A percentile compares a stretch with the other conserved stretches of the same genome.
phyloP scores from a whole-genome alignment of 116 monocot species.

The Dioscorea cayenensis region DNA sequence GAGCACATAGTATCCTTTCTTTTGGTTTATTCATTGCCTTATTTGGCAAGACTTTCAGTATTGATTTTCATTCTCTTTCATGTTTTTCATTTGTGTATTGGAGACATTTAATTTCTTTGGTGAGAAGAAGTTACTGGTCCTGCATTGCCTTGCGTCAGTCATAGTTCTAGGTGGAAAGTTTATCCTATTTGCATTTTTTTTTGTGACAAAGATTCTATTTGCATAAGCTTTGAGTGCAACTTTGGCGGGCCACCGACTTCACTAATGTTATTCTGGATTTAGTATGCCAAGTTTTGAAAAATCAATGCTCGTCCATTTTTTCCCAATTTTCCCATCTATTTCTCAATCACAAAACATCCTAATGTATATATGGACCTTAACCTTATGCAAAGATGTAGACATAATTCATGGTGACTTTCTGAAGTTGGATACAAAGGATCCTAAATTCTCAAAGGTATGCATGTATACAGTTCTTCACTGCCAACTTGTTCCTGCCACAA shows the following conservation, averaged over 20 bases:
- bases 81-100: background rate
- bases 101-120: background rate
- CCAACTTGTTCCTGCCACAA: background rate
- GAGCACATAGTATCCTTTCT: conserved; percentile 84
- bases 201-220: background rate
- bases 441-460: conserved; percentile 73
- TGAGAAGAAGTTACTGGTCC: background rate
- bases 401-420: conserved; percentile 73
- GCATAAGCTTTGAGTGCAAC: background rate
- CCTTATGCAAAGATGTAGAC: conserved; percentile 47
- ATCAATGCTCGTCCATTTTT: too few species aligned
- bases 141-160: background rate
- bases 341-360: background rate
- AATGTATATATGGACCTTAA: conserved; percentile 21
- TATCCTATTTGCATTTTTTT: background rate
- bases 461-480: background rate
- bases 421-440: conserved; percentile 48
- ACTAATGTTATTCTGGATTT: too few species aligned
- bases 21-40: background rate
- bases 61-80: background rate
- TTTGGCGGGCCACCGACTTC: too few species aligned
- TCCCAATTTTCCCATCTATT: background rate
- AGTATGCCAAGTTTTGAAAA: too few species aligned
- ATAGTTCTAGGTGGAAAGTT: background rate
- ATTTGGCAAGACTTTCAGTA: background rate